Conservation (phyloP, 2,329 filamentous ascomycete genomes). For the Trichoderma atrobrunneum region DNA sequence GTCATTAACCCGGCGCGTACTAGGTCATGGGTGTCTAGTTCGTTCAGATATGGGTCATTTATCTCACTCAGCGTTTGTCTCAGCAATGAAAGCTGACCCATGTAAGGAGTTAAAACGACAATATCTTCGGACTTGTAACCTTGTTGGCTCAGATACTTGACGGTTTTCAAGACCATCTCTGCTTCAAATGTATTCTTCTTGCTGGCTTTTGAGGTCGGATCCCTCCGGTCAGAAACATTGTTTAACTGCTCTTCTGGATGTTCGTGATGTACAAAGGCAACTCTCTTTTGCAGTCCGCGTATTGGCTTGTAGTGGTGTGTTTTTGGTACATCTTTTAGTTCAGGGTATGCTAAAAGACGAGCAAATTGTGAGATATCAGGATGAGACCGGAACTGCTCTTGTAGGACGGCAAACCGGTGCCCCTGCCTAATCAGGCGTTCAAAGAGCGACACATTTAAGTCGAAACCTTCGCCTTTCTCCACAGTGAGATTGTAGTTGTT, state of each 20-base stretch:
- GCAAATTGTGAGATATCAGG: conserved; percentile 64
- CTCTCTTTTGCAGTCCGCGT: conserved; percentile 55
- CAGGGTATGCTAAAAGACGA: conserved; percentile 58
- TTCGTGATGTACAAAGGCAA: conserved; percentile 66
- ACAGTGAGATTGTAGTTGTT: conserved; percentile 59
- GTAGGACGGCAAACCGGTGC: conserved; percentile 52
- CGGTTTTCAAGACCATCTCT: conserved; percentile 60
- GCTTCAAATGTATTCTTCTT: conserved; percentile 64
- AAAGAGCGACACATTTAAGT: conserved; percentile 67
- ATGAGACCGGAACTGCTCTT: conserved; percentile 65
- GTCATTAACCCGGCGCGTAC: conserved; percentile 57
- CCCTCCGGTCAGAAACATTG: conserved; percentile 46
- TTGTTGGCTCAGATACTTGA: conserved; percentile 68
- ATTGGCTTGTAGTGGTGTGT: conserved; percentile 48
- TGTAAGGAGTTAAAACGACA: conserved; percentile 69
- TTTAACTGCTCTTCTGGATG: conserved; percentile 48
- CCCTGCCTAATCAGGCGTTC: conserved; percentile 62
- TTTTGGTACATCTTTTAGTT: conserved; percentile 52
- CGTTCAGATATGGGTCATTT: conserved; percentile 65
- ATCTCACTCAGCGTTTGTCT: conserved; percentile 50
- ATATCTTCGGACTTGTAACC: conserved; percentile 64
- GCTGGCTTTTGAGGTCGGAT: conserved; percentile 48
- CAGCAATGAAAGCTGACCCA: conserved; percentile 64
- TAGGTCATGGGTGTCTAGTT: conserved; percentile 64
- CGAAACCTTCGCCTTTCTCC: conserved; percentile 62